A percentile compares a stretch with the other conserved stretches of the same genome.
Conservation (phyloP, 2,329 filamentous ascomycete species). For the Venturia pyrina region DNA sequence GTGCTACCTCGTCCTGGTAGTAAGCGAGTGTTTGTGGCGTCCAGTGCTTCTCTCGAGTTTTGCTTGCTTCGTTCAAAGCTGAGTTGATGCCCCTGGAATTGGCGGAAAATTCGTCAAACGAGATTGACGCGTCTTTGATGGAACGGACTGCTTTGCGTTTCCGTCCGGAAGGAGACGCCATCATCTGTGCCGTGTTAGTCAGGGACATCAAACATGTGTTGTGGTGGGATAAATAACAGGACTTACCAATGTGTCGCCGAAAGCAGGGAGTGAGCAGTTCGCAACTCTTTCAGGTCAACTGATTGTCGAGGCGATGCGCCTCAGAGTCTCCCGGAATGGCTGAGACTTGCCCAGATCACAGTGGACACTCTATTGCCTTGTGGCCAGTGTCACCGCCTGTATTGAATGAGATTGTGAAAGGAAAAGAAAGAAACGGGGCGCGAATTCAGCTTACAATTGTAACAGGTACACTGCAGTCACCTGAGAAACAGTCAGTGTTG, state of each 20-base stretch:
- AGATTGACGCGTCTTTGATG: no score
- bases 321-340: not conserved
- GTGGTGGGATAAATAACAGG: not conserved
- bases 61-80: not conserved
- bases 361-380: constrained; percentile 41
- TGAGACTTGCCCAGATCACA: constrained; percentile 10
- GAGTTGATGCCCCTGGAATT: not conserved
- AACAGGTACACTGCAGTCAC: not conserved
- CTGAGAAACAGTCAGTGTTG: not conserved
- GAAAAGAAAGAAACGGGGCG: not conserved
- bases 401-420: not conserved
- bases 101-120: not conserved
- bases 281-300: not conserved
- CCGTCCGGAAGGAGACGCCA: not conserved
- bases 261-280: not conserved
- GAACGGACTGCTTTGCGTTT: no score
- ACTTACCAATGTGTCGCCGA: not conserved
- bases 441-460: constrained; percentile 4
- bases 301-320: not conserved
- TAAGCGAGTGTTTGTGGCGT: not conserved
- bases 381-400: constrained; percentile 39
- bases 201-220: not conserved
- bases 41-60: not conserved
- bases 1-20: not conserved
- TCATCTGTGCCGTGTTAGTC: not conserved